Evolutionary conservation across 2,329 filamentous ascomycete species (phyloP).

Genomic region (Raffaelea arxii): DNA sequence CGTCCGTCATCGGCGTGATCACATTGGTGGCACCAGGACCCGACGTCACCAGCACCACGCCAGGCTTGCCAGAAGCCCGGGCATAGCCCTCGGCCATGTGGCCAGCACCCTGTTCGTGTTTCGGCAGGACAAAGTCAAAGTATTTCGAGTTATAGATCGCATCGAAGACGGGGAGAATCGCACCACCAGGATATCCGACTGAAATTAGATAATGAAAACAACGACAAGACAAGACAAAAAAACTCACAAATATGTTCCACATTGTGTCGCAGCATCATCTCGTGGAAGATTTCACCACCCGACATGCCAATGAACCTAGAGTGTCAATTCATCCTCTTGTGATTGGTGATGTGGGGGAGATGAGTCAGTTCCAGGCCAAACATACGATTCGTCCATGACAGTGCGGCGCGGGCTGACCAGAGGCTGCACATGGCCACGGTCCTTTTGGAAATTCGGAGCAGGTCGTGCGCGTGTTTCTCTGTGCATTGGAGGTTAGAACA

Average conservation of each 20-base stretch:
- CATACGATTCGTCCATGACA: constrained; percentile 75
- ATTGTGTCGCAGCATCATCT: constrained; percentile 92
- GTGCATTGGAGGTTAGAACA: constrained; percentile 6
- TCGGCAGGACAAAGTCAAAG: constrained; percentile 90
- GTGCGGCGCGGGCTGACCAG: constrained; percentile 49
- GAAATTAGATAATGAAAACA: not conserved
- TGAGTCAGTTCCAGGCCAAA: constrained; percentile 14
- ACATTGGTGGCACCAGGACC: constrained; percentile 96
- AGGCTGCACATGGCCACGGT: constrained; percentile 56
- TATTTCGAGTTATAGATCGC: constrained; percentile 97
- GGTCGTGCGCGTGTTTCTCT: constrained; percentile 51
- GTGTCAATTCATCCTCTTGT: constrained; percentile 8
- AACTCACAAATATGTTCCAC: constrained; percentile 91
- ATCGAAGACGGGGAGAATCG: constrained; percentile 95
- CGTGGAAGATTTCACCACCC: constrained; percentile 94
- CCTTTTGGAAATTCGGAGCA: constrained; percentile 51
- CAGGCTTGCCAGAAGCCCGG: constrained; percentile 83
- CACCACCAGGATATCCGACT: constrained; percentile 89
- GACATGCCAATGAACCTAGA: constrained; percentile 82
- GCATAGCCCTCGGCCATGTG: constrained; percentile 99
- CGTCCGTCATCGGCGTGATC: constrained; percentile 92
- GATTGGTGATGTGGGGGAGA: not conserved
- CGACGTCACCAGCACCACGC: constrained; percentile 93
- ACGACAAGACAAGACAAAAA: not conserved
- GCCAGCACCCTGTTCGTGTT: constrained; percentile 94